A percentile compares a stretch with the other conserved stretches of the same genome.
Conservation (phyloP, 129 eudicot species). For the Smallanthus sonchifolius region DNA sequence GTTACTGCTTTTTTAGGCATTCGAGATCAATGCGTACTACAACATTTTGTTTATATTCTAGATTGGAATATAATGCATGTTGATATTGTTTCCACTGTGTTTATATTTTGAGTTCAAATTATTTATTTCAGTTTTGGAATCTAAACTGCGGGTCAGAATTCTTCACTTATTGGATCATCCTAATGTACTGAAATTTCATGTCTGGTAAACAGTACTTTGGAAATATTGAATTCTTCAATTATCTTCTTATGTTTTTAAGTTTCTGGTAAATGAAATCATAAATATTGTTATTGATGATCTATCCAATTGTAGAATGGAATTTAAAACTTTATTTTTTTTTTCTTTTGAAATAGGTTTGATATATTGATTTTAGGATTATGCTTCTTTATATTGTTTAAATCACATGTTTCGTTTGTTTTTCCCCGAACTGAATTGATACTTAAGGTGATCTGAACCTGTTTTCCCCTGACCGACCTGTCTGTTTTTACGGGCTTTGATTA, state of each 20-base stretch:
- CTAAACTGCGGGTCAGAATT: constrained; percentile 60
- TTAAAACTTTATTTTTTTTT: not conserved
- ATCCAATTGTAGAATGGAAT: constrained; percentile 2
- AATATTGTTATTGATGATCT: not conserved
- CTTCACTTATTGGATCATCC: constrained; percentile 77
- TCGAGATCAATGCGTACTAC: too few relatives aligned
- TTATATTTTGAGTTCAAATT: not conserved
- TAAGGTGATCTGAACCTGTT: too few relatives aligned
- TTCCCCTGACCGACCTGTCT: too few relatives aligned
- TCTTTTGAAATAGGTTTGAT: constrained; percentile 73
- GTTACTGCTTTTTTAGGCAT: too few relatives aligned
- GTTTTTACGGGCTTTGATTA: too few relatives aligned
- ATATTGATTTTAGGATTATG: too few relatives aligned
- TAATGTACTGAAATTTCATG: constrained; percentile 72
- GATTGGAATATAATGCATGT: not conserved
- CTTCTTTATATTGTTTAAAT: too few relatives aligned
- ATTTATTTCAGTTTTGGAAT: not conserved
- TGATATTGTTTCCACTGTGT: not conserved
- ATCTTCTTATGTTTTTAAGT: not conserved
- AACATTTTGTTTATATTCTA: not conserved
- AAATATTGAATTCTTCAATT: not conserved
- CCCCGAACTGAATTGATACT: too few relatives aligned
- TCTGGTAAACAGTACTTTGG: constrained; percentile 49
- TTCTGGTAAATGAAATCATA: constrained; percentile 5
- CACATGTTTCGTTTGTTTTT: too few relatives aligned